Conservation (phyloP, 208 protist species). For the Dictyostelium gargantuum region DNA sequence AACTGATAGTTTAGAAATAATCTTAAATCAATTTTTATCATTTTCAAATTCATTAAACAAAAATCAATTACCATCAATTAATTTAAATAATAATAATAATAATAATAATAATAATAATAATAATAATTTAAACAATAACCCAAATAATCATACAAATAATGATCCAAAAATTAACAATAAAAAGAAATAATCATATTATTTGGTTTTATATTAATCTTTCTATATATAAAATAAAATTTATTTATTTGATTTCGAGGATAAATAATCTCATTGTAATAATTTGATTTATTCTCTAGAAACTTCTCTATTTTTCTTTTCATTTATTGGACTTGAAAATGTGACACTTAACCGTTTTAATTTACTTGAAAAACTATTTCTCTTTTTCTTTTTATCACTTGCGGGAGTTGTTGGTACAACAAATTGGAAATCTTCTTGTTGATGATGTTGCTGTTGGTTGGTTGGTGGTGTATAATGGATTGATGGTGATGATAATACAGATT, state of each 20-base stretch:
- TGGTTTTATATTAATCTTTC: too few species aligned
- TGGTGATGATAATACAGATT: neutral
- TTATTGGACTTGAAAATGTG: constrained; percentile 9
- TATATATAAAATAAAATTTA: too few species aligned
- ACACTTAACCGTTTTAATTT: constrained; percentile 22
- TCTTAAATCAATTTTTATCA: constrained; percentile 25
- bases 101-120: neutral
- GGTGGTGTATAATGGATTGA: neutral
- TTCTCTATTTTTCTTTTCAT: too few species aligned
- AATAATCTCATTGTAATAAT: too few species aligned
- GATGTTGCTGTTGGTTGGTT: neutral
- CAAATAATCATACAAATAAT: neutral
- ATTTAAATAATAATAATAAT: neutral
- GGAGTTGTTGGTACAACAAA: neutral
- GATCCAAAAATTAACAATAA: neutral
- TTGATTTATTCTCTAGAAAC: too few species aligned
- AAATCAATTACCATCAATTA: neutral
- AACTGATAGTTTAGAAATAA: constrained; percentile 47
- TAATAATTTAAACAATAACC: neutral
- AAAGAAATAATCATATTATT: too few species aligned
- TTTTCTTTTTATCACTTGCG: neutral
- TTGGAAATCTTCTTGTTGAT: neutral
- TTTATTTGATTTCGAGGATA: too few species aligned
- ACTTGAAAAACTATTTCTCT: neutral
- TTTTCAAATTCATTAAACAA: neutral